A percentile compares a stretch with the other conserved stretches of the same genome.
Evolutionary conservation across 441 rosid genomes (phyloP).

Genomic region (Euphorbia corollata): DNA sequence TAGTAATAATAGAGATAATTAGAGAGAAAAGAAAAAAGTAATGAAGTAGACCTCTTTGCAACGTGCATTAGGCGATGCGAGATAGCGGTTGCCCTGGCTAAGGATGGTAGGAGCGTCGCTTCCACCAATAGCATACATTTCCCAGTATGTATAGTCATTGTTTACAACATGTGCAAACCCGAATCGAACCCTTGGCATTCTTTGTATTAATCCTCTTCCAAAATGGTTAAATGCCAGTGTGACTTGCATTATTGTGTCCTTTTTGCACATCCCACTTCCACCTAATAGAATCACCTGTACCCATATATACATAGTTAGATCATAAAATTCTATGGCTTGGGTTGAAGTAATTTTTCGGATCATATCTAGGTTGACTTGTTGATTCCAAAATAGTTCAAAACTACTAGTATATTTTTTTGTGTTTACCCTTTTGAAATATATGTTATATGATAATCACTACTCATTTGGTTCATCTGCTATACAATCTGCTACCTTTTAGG

Average conservation of each 20-base stretch:
- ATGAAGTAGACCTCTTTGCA: constrained; percentile 10
- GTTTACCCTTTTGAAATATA: too few species aligned
- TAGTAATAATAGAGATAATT: too few species aligned
- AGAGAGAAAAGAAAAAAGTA: neutral
- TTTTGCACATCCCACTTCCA: neutral
- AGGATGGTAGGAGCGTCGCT: constrained; percentile 51
- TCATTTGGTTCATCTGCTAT: too few species aligned
- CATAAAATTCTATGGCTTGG: too few species aligned
- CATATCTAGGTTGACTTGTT: too few species aligned
- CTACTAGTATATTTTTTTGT: too few species aligned
- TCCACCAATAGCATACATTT: constrained; percentile 69
- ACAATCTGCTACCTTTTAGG: too few species aligned
- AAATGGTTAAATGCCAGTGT: constrained; percentile 85
- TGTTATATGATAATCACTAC: too few species aligned
- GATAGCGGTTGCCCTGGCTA: constrained; percentile 66
- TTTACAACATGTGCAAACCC: constrained; percentile 69
- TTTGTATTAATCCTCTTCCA: constrained; percentile 65
- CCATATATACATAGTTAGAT: too few species aligned
- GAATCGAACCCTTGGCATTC: constrained; percentile 77
- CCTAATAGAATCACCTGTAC: too few species aligned
- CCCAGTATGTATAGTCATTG: constrained; percentile 78
- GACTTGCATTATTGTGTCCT: constrained; percentile 46
- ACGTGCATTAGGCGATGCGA: constrained; percentile 34
- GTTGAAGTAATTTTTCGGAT: too few species aligned
- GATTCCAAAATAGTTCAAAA: too few species aligned